These are phyloP conservation scores for Xylaria telfairii DNA, from an alignment of 495 filamentous ascomycete species.

Conservation along the genomic window DNA sequence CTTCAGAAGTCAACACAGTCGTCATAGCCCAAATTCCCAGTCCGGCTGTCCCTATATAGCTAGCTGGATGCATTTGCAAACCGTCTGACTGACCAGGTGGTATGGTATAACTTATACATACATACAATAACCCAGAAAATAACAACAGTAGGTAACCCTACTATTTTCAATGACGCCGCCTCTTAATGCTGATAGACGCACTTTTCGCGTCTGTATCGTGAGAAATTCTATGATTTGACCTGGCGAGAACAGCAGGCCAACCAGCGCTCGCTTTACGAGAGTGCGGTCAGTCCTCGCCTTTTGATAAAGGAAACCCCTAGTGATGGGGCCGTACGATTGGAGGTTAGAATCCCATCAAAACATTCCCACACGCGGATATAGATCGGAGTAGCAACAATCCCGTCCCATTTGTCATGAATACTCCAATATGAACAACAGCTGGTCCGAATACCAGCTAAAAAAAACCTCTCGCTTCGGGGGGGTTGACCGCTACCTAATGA, in stretches of 20 bases:
- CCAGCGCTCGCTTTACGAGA: not conserved
- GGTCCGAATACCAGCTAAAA: conserved; percentile 34
- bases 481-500: conserved; percentile 33
- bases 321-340: conserved; percentile 2
- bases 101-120: conserved; percentile 37
- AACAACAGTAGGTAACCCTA: conserved; percentile 13
- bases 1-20: conserved; percentile 18
- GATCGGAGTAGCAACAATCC: conserved; percentile 37
- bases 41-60: conserved; percentile 36
- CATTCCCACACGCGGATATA: conserved; percentile 31
- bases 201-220: conserved; percentile 28
- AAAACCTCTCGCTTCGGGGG: conserved; percentile 29
- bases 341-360: conserved; percentile 21
- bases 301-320: not conserved
- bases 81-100: conserved; percentile 21
- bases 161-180: conserved; percentile 32
- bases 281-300: not conserved
- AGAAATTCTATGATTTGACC: conserved; percentile 25
- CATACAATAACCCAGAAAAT: conserved; percentile 35
- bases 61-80: conserved; percentile 24
- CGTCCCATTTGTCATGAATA: conserved; percentile 37
- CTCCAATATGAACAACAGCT: conserved; percentile 32
- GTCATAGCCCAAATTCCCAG: conserved; percentile 35
- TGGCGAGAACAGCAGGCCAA: not conserved
- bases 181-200: conserved; percentile 33